Evolutionary conservation across 2,329 filamentous ascomycete genomes (phyloP).

Genomic region (Fusarium nodosum): DNA sequence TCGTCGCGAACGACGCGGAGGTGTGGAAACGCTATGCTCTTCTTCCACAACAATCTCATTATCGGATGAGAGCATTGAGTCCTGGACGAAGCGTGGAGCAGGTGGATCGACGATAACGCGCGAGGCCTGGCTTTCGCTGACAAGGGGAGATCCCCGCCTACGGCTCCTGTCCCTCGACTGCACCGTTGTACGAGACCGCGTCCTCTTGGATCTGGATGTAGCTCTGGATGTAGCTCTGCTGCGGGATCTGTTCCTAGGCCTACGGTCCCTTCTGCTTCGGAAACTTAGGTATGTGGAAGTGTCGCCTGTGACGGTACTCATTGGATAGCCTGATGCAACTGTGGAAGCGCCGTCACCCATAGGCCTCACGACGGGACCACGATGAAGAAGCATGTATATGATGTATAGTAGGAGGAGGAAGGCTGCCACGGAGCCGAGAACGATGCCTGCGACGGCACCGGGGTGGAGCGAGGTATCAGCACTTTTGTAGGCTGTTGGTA

Average conservation of each 20-base stretch:
- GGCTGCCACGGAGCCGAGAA: constrained; percentile 62
- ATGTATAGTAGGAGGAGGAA: constrained; percentile 68
- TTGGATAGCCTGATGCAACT: constrained; percentile 27
- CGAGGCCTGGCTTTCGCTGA: constrained; percentile 29
- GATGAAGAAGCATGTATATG: constrained; percentile 64
- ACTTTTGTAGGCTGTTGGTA: constrained; percentile 55
- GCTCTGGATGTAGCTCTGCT: constrained; percentile 37
- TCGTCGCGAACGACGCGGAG: constrained; percentile 43
- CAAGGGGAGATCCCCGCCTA: constrained; percentile 42
- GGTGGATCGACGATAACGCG: constrained; percentile 50
- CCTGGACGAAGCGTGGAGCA: constrained; percentile 50
- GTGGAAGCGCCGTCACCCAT: constrained; percentile 40
- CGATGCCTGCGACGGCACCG: constrained; percentile 60
- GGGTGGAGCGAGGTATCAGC: constrained; percentile 58
- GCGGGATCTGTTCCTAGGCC: constrained; percentile 26
- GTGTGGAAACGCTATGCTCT: constrained; percentile 51
- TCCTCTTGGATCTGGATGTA: constrained; percentile 38
- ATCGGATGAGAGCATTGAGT: constrained; percentile 48
- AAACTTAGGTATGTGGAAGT: constrained; percentile 45
- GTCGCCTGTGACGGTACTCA: constrained; percentile 43
- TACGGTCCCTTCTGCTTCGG: constrained; percentile 38
- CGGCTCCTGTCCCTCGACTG: constrained; percentile 39
- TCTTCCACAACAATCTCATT: constrained; percentile 58
- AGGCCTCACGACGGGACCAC: constrained; percentile 54
- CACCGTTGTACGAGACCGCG: constrained; percentile 43